A percentile compares a stretch with the other conserved stretches of the same genome.
Evolutionary conservation across 805 yeast genomes (phyloP).

Genomic region (Candida gorgasii): DNA sequence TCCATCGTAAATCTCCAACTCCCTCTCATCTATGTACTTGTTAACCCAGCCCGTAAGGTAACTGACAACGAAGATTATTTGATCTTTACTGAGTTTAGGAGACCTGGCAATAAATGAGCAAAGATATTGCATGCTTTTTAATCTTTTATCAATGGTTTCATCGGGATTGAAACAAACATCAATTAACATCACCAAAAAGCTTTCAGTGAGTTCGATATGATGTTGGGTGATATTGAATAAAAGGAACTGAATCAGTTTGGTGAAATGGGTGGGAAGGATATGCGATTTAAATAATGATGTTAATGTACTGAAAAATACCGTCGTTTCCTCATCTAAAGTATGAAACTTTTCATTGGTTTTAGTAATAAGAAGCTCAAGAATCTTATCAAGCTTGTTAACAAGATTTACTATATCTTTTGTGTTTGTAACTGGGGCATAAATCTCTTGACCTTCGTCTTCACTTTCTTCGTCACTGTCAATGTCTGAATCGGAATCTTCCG

Average conservation of each 20-base stretch:
- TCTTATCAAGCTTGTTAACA: conserved; percentile 69
- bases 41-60: conserved; percentile 83
- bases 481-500: conserved; percentile 33
- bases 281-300: conserved; percentile 78
- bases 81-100: conserved; percentile 64
- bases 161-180: conserved; percentile 76
- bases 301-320: conserved; percentile 68
- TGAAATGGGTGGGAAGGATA: conserved; percentile 87
- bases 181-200: conserved; percentile 76
- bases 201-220: conserved; percentile 80
- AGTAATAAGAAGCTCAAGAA: conserved; percentile 60
- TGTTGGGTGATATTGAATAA: conserved; percentile 80
- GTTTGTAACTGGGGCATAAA: conserved; percentile 26
- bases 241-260: conserved; percentile 83
- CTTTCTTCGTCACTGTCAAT: conserved; percentile 24
- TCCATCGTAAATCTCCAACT: conserved; percentile 63
- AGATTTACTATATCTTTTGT: conserved; percentile 52
- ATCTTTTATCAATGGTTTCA: conserved; percentile 71
- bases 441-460: conserved; percentile 22
- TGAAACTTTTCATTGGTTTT: conserved; percentile 24
- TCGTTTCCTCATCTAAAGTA: conserved; percentile 44
- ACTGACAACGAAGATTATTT: conserved; percentile 78
- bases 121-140: conserved; percentile 89
- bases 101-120: conserved; percentile 91
- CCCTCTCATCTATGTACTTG: conserved; percentile 80